A percentile compares a stretch with the other conserved stretches of the same genome.
phyloP scores from a whole-genome alignment of 306 rosid species.

The Pyrus pyrifolia region DNA sequence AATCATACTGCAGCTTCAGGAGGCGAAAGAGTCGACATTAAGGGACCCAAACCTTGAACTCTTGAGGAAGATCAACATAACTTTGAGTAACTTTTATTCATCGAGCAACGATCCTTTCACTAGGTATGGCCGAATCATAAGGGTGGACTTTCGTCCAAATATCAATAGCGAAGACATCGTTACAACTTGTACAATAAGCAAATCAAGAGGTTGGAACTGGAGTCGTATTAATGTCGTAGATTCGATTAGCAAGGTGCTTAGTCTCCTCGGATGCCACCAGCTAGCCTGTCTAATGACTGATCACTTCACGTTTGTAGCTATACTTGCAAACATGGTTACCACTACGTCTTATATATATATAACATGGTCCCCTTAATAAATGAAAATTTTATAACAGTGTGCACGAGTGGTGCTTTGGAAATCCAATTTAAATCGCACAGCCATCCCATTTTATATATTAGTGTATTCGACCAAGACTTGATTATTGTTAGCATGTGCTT shows the following conservation, averaged over 20 bases:
- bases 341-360: neutral
- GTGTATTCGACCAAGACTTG: neutral
- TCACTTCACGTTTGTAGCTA: slow-evolving; percentile 1
- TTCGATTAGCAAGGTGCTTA: neutral
- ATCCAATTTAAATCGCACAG: neutral
- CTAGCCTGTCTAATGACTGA: slow-evolving; percentile 10
- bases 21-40: too few relatives aligned
- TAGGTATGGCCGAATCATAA: too few relatives aligned
- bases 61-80: too few relatives aligned
- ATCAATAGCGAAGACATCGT: too few relatives aligned
- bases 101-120: too few relatives aligned
- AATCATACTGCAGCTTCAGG: too few relatives aligned
- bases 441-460: neutral
- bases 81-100: too few relatives aligned
- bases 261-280: slow-evolving; percentile 21
- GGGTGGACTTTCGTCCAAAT: too few relatives aligned
- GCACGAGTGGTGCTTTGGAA: slow-evolving; percentile 8
- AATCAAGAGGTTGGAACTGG: neutral
- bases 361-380: slow-evolving; percentile 7
- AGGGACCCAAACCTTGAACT: too few relatives aligned
- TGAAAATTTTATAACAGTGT: neutral
- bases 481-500: neutral
- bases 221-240: neutral
- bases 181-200: neutral
- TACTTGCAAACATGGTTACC: slow-evolving; percentile 10